phyloP scores from a whole-genome alignment of 768 basidiomycete genomes.

The Lactarius hatsudake region DNA sequence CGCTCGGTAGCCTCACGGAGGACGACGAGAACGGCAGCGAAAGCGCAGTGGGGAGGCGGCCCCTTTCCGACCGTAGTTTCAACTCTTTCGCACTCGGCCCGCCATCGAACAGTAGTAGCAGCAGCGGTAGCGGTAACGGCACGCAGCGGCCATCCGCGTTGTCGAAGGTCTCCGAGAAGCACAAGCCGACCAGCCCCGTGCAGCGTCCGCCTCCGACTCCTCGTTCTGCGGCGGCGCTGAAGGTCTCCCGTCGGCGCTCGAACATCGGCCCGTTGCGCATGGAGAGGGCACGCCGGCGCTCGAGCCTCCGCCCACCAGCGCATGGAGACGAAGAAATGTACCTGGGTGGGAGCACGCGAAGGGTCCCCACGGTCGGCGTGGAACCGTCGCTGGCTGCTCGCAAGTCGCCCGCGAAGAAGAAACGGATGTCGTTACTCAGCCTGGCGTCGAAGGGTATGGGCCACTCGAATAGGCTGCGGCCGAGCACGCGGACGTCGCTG shows the following conservation, averaged over 20 bases:
- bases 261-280: conserved; percentile 72
- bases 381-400: conserved; percentile 27
- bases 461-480: conserved; percentile 34
- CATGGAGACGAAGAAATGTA: conserved; percentile 40
- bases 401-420: conserved; percentile 60
- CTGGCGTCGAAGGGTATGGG: conserved; percentile 33
- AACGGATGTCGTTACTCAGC: conserved; percentile 54
- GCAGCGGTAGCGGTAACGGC: conserved; percentile 31
- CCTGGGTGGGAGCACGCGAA: conserved; percentile 39
- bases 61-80: conserved; percentile 67
- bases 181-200: conserved; percentile 4
- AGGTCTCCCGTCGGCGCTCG: conserved; percentile 57
- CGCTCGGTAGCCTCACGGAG: conserved; percentile 66
- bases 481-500: conserved; percentile 23
- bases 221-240: conserved; percentile 27
- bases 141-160: conserved; percentile 10
- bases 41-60: conserved; percentile 35
- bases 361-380: conserved; percentile 38
- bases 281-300: conserved; percentile 71
- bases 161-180: background rate
- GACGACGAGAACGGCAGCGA: conserved; percentile 54
- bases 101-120: conserved; percentile 42
- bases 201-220: conserved; percentile 14
- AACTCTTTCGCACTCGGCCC: conserved; percentile 46
- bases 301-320: conserved; percentile 76